These are phyloP conservation scores for Botrytis squamosa DNA, from an alignment of 2,329 filamentous ascomycete genomes.

Conservation along the genomic window DNA sequence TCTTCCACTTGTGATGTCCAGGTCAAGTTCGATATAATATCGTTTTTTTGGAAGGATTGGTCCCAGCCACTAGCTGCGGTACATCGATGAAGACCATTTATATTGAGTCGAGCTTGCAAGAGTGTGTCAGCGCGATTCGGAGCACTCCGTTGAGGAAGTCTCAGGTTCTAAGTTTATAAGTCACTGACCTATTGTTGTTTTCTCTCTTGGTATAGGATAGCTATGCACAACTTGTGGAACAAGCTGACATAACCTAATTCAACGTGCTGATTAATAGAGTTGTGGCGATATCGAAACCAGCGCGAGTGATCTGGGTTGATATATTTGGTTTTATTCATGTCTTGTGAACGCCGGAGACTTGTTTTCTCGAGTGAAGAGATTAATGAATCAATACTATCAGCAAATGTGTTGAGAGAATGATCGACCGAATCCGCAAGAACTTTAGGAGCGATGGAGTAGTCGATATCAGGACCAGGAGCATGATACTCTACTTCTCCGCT, in stretches of 20 bases:
- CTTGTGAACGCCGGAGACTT: not conserved
- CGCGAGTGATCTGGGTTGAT: not conserved
- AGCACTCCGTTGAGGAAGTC: no score
- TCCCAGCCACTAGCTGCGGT: not conserved
- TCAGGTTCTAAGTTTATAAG: not conserved
- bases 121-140: not conserved
- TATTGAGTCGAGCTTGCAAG: not conserved
- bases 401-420: no score
- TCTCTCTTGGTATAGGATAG: not conserved
- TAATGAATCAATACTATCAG: not conserved
- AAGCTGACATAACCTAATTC: not conserved
- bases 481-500: no score
- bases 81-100: not conserved
- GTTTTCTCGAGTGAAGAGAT: not conserved
- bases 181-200: not conserved
- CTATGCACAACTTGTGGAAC: not conserved
- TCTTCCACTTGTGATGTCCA: not conserved
- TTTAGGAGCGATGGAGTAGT: no score
- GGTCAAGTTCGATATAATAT: not conserved
- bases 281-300: not conserved
- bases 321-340: rapidly evolving
- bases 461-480: no score
- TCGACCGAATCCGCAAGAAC: no score
- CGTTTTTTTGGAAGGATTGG: not conserved
- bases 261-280: not conserved